phyloP scores from a whole-genome alignment of 306 rosid genomes.

The Coriaria nepalensis region DNA sequence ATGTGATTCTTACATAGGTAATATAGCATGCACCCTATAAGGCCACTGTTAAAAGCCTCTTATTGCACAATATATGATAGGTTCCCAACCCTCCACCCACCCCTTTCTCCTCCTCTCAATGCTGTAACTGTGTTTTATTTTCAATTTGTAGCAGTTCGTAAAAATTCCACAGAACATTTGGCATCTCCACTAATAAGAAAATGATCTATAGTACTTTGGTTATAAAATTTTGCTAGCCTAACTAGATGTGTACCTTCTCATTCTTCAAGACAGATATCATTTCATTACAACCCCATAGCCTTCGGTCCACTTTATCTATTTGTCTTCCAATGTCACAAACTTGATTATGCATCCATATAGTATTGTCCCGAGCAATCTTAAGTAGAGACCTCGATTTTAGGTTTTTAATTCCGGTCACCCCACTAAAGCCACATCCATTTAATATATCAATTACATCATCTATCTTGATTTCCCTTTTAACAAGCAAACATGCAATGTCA shows the following conservation, averaged over 20 bases:
- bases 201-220: too few relatives aligned
- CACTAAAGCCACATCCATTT: slow-evolving; percentile 45
- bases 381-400: slow-evolving; percentile 38
- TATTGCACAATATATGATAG: too few relatives aligned
- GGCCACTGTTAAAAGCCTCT: too few relatives aligned
- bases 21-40: too few relatives aligned
- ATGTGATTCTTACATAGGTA: too few relatives aligned
- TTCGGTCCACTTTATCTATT: slow-evolving; percentile 38
- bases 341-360: slow-evolving; percentile 58
- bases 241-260: slow-evolving; percentile 26
- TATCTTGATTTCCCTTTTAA: slow-evolving; percentile 24
- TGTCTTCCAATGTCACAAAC: slow-evolving; percentile 58
- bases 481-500: slow-evolving; percentile 48
- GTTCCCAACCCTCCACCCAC: too few relatives aligned
- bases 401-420: slow-evolving; percentile 25
- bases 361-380: slow-evolving; percentile 21
- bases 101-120: too few relatives aligned
- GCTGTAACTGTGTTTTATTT: too few relatives aligned
- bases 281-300: slow-evolving; percentile 45
- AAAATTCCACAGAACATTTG: too few relatives aligned
- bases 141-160: too few relatives aligned
- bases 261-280: slow-evolving; percentile 28
- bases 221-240: too few relatives aligned
- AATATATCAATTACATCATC: slow-evolving; percentile 32
- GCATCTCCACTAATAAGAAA: too few relatives aligned